These are phyloP conservation scores for Saprolegnia diclina DNA, from an alignment of 352 stramenopile genomes.

Conservation along the genomic window DNA sequence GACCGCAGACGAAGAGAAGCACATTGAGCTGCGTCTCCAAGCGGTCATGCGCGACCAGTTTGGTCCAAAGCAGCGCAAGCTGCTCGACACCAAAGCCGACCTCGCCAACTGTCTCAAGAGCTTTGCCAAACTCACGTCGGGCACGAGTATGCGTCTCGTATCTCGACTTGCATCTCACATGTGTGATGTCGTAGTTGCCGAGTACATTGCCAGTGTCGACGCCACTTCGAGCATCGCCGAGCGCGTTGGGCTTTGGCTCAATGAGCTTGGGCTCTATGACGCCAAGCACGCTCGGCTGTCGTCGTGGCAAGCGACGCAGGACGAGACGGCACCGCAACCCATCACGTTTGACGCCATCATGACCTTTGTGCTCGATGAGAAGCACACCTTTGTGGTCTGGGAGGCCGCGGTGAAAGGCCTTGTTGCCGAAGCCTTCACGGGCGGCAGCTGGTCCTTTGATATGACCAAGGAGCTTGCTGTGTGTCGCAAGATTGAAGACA, in stretches of 20 bases:
- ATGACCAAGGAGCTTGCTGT: slow-evolving; percentile 27
- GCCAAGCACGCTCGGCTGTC: background rate
- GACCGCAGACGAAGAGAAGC: slow-evolving; percentile 71
- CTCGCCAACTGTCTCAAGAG: slow-evolving; percentile 13
- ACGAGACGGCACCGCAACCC: too few relatives aligned
- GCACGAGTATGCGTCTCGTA: background rate
- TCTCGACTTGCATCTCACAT: background rate
- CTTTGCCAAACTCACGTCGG: slow-evolving; percentile 17
- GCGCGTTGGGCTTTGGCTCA: slow-evolving; percentile 5
- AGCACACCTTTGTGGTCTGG: slow-evolving; percentile 22
- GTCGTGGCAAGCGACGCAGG: background rate
- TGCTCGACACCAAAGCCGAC: slow-evolving; percentile 5
- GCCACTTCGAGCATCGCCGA: background rate
- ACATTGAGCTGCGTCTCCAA: slow-evolving; percentile 52
- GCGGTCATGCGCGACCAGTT: slow-evolving; percentile 32
- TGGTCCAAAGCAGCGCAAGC: background rate
- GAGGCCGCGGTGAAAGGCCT: slow-evolving; percentile 11
- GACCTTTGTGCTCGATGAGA: slow-evolving; percentile 17
- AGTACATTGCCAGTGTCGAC: slow-evolving; percentile 14
- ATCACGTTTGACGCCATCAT: slow-evolving; percentile 25
- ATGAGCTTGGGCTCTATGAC: background rate
- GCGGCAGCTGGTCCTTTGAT: slow-evolving; percentile 21
- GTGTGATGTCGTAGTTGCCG: background rate
- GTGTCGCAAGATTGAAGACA: slow-evolving; percentile 27
- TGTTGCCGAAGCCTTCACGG: slow-evolving; percentile 9